Evolutionary conservation across 768 basidiomycete genomes (phyloP).

Genomic region (Auriscalpium orientale): DNA sequence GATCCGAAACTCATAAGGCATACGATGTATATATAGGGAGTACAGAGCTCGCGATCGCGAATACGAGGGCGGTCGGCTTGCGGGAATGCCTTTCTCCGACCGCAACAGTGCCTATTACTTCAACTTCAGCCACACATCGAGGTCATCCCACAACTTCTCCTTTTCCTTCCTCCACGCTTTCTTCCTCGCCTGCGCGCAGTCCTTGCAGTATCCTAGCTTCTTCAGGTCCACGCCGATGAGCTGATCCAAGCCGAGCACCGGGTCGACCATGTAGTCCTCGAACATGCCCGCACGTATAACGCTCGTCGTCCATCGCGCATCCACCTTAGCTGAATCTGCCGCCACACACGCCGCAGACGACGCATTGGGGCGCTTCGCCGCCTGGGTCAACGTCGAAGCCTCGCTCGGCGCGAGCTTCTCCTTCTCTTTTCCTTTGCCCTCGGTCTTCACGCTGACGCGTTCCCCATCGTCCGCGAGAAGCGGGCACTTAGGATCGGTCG

Average conservation of each 20-base stretch:
- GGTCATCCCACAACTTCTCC: constrained; percentile 7
- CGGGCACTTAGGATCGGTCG: constrained; percentile 14
- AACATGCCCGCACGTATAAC: constrained; percentile 18
- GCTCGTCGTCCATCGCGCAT: constrained; percentile 13
- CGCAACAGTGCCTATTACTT: neutral
- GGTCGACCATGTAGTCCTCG: constrained; percentile 25
- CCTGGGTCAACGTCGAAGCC: too few relatives aligned
- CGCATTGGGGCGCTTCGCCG: neutral
- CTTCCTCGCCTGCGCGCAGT: constrained; percentile 24
- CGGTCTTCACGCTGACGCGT: neutral
- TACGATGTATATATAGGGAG: too few relatives aligned
- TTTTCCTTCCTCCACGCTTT: constrained; percentile 22
- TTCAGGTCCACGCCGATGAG: constrained; percentile 23
- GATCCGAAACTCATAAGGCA: too few relatives aligned
- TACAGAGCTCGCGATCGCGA: too few relatives aligned
- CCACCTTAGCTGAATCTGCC: constrained; percentile 6
- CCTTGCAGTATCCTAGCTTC: constrained; percentile 27
- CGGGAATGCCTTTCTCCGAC: too few relatives aligned
- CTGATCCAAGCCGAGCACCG: constrained; percentile 27
- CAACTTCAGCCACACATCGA: constrained; percentile 12
- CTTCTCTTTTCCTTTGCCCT: neutral
- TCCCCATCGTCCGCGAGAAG: neutral
- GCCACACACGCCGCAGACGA: constrained; percentile 7
- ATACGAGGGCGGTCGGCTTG: too few relatives aligned
- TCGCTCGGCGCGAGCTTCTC: too few relatives aligned